Conservation (phyloP, 2,329 filamentous ascomycete genomes). For the Fusarium udum region DNA sequence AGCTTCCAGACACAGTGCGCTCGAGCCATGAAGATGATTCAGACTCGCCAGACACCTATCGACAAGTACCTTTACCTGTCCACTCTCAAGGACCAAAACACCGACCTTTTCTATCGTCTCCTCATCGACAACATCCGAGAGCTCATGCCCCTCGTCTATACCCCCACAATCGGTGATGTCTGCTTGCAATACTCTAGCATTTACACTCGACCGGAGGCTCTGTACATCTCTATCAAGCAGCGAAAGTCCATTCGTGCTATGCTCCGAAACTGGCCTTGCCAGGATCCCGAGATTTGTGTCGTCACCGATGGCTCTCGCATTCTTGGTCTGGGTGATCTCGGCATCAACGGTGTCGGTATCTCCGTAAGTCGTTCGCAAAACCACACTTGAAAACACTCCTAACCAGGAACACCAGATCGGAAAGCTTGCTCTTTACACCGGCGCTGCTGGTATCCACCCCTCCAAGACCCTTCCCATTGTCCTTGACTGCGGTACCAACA, state of each 20-base stretch:
- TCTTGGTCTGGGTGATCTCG: constrained; percentile 91
- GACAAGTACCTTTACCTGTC: constrained; percentile 89
- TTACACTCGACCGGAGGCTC: constrained; percentile 92
- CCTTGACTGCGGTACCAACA: constrained; percentile 72
- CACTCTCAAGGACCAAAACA: constrained; percentile 77
- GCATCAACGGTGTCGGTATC: constrained; percentile 97
- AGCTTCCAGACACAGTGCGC: constrained; percentile 67
- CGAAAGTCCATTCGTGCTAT: constrained; percentile 88
- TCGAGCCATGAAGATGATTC: constrained; percentile 78
- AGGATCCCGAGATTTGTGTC: constrained; percentile 92
- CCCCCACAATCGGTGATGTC: constrained; percentile 91
- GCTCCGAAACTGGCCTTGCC: constrained; percentile 91
- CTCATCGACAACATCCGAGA: constrained; percentile 81
- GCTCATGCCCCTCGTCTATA: constrained; percentile 86
- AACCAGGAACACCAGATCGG: constrained; percentile 68
- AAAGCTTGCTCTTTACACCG: constrained; percentile 94
- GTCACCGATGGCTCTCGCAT: constrained; percentile 96
- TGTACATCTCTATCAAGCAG: constrained; percentile 97
- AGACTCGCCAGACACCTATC: constrained; percentile 73
- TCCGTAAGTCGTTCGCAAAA: constrained; percentile 66
- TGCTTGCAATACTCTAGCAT: constrained; percentile 96
- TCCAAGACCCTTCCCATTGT: constrained; percentile 80
- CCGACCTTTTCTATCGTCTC: constrained; percentile 84
- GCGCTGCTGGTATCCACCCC: constrained; percentile 93
- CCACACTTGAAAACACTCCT: neutral